Percentiles rank a stretch among this genome's conserved stretches.
phyloP scores from a whole-genome alignment of 352 stramenopile species.

The Phytophthora nicotianae region DNA sequence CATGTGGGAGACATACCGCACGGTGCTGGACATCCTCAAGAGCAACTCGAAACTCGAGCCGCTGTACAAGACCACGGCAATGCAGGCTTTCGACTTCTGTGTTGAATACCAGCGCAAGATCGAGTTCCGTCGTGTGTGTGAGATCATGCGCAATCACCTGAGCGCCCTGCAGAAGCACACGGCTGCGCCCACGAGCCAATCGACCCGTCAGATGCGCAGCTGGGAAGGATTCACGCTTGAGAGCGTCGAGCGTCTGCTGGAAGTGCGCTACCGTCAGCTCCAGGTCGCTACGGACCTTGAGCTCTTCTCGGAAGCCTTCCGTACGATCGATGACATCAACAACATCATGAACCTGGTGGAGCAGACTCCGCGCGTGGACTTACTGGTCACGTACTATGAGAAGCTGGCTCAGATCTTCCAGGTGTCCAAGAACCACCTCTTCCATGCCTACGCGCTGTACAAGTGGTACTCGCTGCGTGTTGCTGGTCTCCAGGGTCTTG shows the following conservation, averaged over 20 bases:
- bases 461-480: slow-evolving; percentile 95
- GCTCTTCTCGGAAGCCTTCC: slow-evolving; percentile 98
- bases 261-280: slow-evolving; percentile 97
- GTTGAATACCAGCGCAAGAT: slow-evolving; percentile 91
- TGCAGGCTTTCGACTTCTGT: slow-evolving; percentile 88
- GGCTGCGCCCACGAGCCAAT: slow-evolving; percentile 70
- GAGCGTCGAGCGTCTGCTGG: slow-evolving; percentile 95
- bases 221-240: slow-evolving; percentile 97
- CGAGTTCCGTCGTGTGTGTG: slow-evolving; percentile 97
- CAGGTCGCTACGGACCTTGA: slow-evolving; percentile 95
- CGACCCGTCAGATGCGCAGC: slow-evolving; percentile 88
- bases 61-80: slow-evolving; percentile 78
- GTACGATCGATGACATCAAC: slow-evolving; percentile 99
- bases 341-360: slow-evolving; percentile 93
- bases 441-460: slow-evolving; percentile 97
- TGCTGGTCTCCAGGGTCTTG: slow-evolving; percentile 79
- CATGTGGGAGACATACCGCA: slow-evolving; percentile 98
- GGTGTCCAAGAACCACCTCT: slow-evolving; percentile 97
- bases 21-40: slow-evolving; percentile 97
- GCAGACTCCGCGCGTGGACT: slow-evolving; percentile 91
- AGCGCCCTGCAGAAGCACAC: slow-evolving; percentile 94
- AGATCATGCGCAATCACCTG: slow-evolving; percentile 97
- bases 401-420: slow-evolving; percentile 98
- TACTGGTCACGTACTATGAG: slow-evolving; percentile 98
- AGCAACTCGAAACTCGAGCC: slow-evolving; percentile 94